phyloP scores from a whole-genome alignment of 441 rosid genomes.

The Monsonia emarginata region DNA sequence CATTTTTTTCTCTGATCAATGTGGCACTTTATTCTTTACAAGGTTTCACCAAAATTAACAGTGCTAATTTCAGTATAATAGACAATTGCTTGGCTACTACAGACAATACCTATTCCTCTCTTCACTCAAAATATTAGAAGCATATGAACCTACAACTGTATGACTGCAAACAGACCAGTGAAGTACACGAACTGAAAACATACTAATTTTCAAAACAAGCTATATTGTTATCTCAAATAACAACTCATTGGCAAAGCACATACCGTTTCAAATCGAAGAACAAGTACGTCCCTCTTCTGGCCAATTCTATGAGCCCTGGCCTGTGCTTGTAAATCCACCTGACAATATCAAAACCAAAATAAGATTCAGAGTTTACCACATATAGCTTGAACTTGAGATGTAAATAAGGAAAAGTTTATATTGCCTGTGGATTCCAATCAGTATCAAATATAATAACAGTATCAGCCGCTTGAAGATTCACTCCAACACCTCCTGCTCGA shows the following conservation, averaged over 20 bases:
- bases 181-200: not conserved
- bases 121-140: not conserved
- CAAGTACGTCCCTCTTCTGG: constrained; percentile 93
- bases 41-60: not conserved
- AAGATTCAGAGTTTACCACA: constrained; percentile 9
- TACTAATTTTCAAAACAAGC: constrained; percentile 5
- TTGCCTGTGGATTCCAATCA: constrained; percentile 95
- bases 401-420: constrained; percentile 16
- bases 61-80: not conserved
- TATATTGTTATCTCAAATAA: constrained; percentile 4
- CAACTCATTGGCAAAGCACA: constrained; percentile 11
- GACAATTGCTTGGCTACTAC: not conserved
- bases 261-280: constrained; percentile 90
- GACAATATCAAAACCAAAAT: constrained; percentile 12
- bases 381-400: not conserved
- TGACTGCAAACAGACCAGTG: not conserved
- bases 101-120: not conserved
- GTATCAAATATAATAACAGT: constrained; percentile 90
- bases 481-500: constrained; percentile 97
- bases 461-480: constrained; percentile 95
- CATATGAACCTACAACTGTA: not conserved
- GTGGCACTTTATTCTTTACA: not conserved
- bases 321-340: constrained; percentile 98
- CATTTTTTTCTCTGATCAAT: not conserved
- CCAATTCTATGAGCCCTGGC: constrained; percentile 97